Evolutionary conservation across 352 stramenopile species (phyloP), one percentile per base, ranked within the genome.

Genomic region (Phytophthora kernoviae): DNA sequence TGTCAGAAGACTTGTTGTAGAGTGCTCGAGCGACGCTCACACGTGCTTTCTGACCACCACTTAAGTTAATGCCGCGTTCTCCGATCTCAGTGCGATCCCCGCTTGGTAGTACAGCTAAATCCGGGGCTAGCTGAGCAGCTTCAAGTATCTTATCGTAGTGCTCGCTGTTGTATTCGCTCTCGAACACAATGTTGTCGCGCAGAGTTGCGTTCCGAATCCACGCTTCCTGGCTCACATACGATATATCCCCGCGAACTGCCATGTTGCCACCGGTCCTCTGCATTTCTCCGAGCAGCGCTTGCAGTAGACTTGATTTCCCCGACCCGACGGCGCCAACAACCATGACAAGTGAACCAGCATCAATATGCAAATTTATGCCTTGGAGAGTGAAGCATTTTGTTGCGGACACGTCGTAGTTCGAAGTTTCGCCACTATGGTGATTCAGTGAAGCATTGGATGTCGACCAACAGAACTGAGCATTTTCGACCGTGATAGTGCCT

Each of bases 11-110:
- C 24, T 82, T 45, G 88, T 37, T 73, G 70, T 98, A 98, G 15
- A 98, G 75, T 5, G 82, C 88, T 27, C 96, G 68, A 39, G 95
- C 94, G 5, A 98, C 61, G 10, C 75, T 79, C 20, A 98, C 77
- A 27, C 91, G 77, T 21, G 74, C 72, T 70, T 98, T 97, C 65
- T 99, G 93, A 7, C 96, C 96, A 15, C 96, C 94, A 6, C 73
- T 96, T 8, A 99, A 68, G 55, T 96, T 99, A 22, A 99, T 92
- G 1, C 96, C 96, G 30, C 94, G 94, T 71, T 98, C 95, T 27
- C 94, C 96, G 45, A 98, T 98, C 67, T 98, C 93, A 7, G 93
- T 98, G 56, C 67, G 27, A 69, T 99, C 95, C 8, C 94, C 93
- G 54, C 81, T 70, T 7, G 88, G 79, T n/a, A 99, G 64, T 14